Base-by-base conservation (phyloP, 148 eudicot genomes). In the Spergularia marina region DNA sequence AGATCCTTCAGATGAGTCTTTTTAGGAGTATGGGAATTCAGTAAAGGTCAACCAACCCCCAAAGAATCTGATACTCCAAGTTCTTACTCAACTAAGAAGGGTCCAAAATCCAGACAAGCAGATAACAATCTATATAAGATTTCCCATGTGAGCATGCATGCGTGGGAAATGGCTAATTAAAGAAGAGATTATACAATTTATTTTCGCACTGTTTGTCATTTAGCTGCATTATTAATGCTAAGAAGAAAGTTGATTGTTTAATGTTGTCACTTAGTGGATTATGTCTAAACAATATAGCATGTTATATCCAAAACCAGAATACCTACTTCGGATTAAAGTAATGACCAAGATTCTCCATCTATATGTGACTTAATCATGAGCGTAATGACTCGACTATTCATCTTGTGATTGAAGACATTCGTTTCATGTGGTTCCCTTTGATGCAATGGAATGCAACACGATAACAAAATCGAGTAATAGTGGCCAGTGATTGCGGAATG, bases 131-230 rank as follows among this genome's bases (percentile, higher is more conserved):
- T 68, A 69, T 78, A 78, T 77, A 86, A 85, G 86, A 77, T 52
- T 73, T 83, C 89, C 87, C 91, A 85, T 85, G 87, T 86, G 87
- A 73, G 65, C 81, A 76, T 79, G 90, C 86, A 81, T 57, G 83
- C 80, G 40, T 70, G 77, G 86, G 47, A 70, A 30, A 66, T 77
- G 70, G 58, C 59, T 65, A 72, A 56, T 76, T 67, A 17, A 39
- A 76, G 65, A 69, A 76, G 21, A 18, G 64, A 60, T 60, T 73
- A 57, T 25, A 61, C 8, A 57, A 40, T 18, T 11, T 30, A 49
- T 70, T 34, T 55, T 73, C 56, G 53, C 62, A 9, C 56, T 52
- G 79, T 81, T 80, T 87, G 88, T 84, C 89, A 84, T 76, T 55
- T 86, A 84, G 78, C 76, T 74, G 65, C 74, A 70, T 77, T 66